Conservation (phyloP, 805 yeast genomes). For the Pichia cabralensis region DNA sequence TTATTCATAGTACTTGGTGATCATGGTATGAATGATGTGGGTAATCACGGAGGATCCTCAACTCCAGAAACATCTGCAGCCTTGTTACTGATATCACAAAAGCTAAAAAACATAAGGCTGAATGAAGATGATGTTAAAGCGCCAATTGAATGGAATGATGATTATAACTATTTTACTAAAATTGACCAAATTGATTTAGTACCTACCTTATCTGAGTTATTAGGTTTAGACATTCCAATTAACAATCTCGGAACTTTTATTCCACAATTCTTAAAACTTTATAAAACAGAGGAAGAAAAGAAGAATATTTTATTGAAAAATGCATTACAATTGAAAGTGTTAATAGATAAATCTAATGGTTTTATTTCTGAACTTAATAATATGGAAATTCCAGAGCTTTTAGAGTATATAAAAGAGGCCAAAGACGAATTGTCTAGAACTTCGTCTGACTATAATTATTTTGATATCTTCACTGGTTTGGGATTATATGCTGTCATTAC, state of each 20-base stretch:
- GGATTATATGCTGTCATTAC: constrained; percentile 24
- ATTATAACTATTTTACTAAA: constrained; percentile 41
- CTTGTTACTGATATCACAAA: constrained; percentile 56
- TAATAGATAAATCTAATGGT: constrained; percentile 34
- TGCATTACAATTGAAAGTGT: constrained; percentile 42
- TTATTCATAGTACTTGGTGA: constrained; percentile 78
- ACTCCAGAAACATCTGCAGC: constrained; percentile 88
- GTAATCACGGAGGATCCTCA: constrained; percentile 96
- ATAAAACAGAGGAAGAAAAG: constrained; percentile 29
- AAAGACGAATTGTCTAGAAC: constrained; percentile 45
- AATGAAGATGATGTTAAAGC: constrained; percentile 20
- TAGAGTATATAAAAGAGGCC: constrained; percentile 31
- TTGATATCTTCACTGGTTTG: constrained; percentile 36
- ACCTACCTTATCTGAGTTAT: constrained; percentile 52
- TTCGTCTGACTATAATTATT: constrained; percentile 65
- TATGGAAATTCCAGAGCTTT: constrained; percentile 10
- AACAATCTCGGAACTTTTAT: constrained; percentile 69
- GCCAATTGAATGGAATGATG: constrained; percentile 31
- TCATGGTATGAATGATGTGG: constrained; percentile 93
- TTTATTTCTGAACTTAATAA: constrained; percentile 8
- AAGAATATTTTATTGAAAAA: constrained; percentile 39
- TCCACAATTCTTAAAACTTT: constrained; percentile 43
- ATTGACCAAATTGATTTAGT: constrained; percentile 66
- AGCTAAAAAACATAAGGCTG: constrained; percentile 29
- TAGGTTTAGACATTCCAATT: constrained; percentile 59